These are phyloP conservation scores for Yarrowia sp. DNA, from an alignment of 805 yeast species.

Conservation along the genomic window DNA sequence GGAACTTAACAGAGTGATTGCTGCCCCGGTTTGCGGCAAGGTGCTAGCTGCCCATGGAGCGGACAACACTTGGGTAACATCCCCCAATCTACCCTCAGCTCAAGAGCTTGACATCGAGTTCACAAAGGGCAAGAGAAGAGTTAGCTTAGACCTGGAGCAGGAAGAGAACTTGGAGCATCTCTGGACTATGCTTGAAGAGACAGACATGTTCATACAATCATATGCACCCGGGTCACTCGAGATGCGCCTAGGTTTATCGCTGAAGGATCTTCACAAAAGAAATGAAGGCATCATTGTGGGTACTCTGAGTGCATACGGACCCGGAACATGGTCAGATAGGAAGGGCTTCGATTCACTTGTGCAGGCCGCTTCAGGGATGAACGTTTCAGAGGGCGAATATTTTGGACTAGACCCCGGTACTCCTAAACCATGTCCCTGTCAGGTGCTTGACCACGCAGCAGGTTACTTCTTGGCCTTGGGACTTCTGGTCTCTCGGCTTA, in stretches of 20 bases:
- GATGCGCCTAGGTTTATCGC: background rate
- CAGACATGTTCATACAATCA: conserved; percentile 3
- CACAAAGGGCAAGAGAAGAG: conserved; percentile 4
- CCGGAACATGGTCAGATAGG: background rate
- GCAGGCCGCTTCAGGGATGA: conserved; percentile 7
- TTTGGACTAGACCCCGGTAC: background rate
- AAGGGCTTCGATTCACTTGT: conserved; percentile 2
- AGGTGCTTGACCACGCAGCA: conserved; percentile 7
- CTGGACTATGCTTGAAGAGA: background rate
- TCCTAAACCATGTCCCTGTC: conserved; percentile 3
- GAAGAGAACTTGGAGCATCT: background rate
- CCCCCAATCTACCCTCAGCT: background rate
- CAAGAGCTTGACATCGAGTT: background rate
- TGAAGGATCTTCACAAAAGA: background rate
- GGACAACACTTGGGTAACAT: background rate
- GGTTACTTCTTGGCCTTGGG: conserved; percentile 14
- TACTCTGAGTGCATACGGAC: background rate
- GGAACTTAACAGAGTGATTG: conserved; percentile 7
- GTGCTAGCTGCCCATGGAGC: background rate
- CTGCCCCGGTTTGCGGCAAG: conserved; percentile 7
- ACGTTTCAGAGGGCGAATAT: background rate
- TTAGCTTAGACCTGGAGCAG: background rate
- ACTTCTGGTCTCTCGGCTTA: background rate
- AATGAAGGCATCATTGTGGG: background rate
- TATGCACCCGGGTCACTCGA: conserved; percentile 7